Evolutionary conservation across 495 filamentous ascomycete species (phyloP), one percentile per base, ranked within the genome.

Genomic region (Podospora pseudocomata): DNA sequence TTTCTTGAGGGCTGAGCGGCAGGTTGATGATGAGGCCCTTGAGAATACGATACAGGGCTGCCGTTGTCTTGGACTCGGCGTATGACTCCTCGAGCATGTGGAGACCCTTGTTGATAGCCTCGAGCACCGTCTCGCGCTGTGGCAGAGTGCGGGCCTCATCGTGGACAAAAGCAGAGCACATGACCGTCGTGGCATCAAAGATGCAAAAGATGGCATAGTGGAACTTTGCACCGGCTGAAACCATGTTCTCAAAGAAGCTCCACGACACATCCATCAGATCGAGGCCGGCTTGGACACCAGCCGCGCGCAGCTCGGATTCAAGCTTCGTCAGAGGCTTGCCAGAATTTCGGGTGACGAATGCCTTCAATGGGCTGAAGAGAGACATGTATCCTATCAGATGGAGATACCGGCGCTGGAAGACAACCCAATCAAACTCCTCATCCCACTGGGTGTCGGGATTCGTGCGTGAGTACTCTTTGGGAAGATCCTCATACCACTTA

Each of bases 171-270:
- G 80, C 82, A 3, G 83, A 84, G 69, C 82, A 84, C 44, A 86
- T 67, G 67, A 82, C 77, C 5, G 83, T 81, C 1, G 81, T 77
- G 0, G 82, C 82, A 64, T 86, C 82, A 61, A 87, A 86, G 16
- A 85, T 77, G 58, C 81, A 76, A 63, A 86, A 86, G n/a, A 82
- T 79, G 53, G 84, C 80, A 57, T 83, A 78, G 60, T 86, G 81
- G 59, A 85, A 86, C 64, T 81, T 84, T 27, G 80, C 79, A 60
- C 82, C 81, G 5, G 75, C 71, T 13, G 83, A 82, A 16, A 74
- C 78, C 11, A 83, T 66, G 34, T 74, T 75, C 11, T 83, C 75
- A 65, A 82, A 81, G 9, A 86, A 77, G 19, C 53, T 68, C 60
- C 76, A 79, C 27, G 81, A 78, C 3, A 78, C 73, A 27, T 79